Percentiles rank a stretch among this genome's conserved stretches.
Evolutionary conservation across 2,329 filamentous ascomycete genomes (phyloP).

Genomic region (Neonectria ditissima): DNA sequence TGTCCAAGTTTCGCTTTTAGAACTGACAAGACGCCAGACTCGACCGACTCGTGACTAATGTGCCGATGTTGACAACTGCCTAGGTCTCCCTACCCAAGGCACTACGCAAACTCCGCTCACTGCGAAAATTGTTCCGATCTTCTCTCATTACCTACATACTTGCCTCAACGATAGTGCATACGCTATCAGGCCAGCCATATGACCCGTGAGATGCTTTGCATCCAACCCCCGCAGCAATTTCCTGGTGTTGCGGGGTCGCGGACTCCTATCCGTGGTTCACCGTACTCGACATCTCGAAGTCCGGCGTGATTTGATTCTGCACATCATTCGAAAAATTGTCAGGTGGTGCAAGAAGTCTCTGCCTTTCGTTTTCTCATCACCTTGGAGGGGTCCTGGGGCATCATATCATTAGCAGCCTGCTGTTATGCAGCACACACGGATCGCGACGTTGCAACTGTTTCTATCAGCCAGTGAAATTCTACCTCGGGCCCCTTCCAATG

Average conservation of each 20-base stretch:
- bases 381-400: neutral
- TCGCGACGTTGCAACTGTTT: neutral
- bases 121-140: neutral
- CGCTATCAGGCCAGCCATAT: conserved; percentile 25
- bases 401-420: neutral
- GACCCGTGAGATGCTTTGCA: conserved; percentile 16
- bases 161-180: conserved; percentile 25
- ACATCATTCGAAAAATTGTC: conserved; percentile 14
- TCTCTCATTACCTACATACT: neutral
- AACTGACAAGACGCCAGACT: neutral
- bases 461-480: neutral
- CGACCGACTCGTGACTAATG: neutral
- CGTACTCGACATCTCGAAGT: conserved; percentile 12
- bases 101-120: conserved; percentile 2
- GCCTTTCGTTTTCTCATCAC: neutral
- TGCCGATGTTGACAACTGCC: neutral
- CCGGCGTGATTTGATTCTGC: neutral
- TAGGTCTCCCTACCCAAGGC: too few relatives aligned
- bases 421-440: neutral
- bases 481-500: neutral
- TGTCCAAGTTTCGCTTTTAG: neutral
- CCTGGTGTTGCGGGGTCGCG: conserved; percentile 31
- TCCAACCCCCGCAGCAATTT: conserved; percentile 32
- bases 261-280: conserved; percentile 6
- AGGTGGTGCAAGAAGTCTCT: neutral